A percentile compares a stretch with the other conserved stretches of the same genome.
phyloP scores from a whole-genome alignment of 441 rosid genomes.

The Rhodomyrtus psidioides region DNA sequence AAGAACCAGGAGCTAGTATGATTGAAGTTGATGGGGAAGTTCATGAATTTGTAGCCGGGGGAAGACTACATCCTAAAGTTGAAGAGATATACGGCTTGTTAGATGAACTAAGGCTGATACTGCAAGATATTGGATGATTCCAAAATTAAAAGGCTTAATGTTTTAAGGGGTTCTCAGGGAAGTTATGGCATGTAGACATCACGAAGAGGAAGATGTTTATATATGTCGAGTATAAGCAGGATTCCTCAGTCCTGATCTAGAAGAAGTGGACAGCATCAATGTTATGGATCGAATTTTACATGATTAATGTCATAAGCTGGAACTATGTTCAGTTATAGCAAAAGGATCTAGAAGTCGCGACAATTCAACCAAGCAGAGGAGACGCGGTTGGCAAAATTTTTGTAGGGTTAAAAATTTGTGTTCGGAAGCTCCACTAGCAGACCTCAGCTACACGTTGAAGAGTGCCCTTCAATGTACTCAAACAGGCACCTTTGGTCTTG shows the following conservation, averaged over 20 bases:
- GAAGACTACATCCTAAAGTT: constrained; percentile 38
- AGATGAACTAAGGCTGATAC: constrained; percentile 20
- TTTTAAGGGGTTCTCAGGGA: neutral
- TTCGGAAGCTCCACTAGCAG: neutral
- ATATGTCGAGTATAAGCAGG: neutral
- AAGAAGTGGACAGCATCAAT: neutral
- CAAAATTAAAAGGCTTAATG: neutral
- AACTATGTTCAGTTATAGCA: neutral
- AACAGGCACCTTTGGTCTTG: neutral
- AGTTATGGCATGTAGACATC: neutral
- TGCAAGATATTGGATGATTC: neutral
- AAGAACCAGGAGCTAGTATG: constrained; percentile 56
- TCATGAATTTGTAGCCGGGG: constrained; percentile 54
- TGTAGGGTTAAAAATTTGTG: neutral
- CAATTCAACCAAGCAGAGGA: neutral
- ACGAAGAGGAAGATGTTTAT: neutral
- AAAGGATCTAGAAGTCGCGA: neutral
- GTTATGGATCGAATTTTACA: neutral
- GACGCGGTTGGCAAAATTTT: neutral
- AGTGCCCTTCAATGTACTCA: neutral
- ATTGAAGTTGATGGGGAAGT: constrained; percentile 51
- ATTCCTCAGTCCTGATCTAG: neutral
- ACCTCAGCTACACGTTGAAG: too few species aligned
- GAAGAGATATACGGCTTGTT: constrained; percentile 40
- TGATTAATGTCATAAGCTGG: neutral